These are phyloP conservation scores for Graphilbum fragrans DNA, from an alignment of 2,329 filamentous ascomycete species.

Conservation along the genomic window DNA sequence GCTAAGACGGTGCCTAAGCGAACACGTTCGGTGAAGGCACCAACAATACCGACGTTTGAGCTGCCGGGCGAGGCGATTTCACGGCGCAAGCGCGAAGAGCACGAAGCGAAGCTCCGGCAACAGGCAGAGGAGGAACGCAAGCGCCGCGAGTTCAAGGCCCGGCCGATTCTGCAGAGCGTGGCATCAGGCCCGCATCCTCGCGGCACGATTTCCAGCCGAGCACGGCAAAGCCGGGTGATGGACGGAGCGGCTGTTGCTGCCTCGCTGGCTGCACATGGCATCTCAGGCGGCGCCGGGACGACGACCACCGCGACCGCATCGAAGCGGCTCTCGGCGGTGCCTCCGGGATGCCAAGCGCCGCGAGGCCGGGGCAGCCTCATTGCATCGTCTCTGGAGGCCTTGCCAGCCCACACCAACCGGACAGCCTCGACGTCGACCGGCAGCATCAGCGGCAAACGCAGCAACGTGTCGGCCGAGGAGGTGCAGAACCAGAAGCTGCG, in stretches of 20 bases:
- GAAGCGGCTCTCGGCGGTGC: conserved; percentile 15
- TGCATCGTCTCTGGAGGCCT: conserved; percentile 17
- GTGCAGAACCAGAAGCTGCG: conserved; percentile 36
- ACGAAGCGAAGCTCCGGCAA: conserved; percentile 39
- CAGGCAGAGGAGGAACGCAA: conserved; percentile 49
- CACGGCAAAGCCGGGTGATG: conserved; percentile 31
- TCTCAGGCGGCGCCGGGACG: neutral
- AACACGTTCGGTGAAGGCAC: conserved; percentile 35
- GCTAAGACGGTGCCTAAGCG: conserved; percentile 17
- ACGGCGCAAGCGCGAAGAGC: conserved; percentile 40
- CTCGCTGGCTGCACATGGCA: conserved; percentile 2
- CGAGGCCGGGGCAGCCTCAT: conserved; percentile 17
- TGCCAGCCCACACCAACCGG: conserved; percentile 16
- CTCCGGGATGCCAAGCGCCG: neutral
- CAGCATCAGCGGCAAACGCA: conserved; percentile 30
- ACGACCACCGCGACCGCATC: conserved; percentile 5
- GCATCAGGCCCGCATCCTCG: conserved; percentile 32
- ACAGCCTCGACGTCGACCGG: conserved; percentile 33
- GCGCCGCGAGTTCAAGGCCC: conserved; percentile 52
- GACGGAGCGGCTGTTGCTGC: neutral
- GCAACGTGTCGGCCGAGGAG: conserved; percentile 37
- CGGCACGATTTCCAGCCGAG: conserved; percentile 45
- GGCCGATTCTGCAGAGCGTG: conserved; percentile 36
- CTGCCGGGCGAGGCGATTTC: conserved; percentile 51
- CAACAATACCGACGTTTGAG: conserved; percentile 45